Percentiles rank a stretch among this genome's conserved stretches.
phyloP scores from a whole-genome alignment of 1,284 basidiomycete species.

The Kwoniella shivajii region DNA sequence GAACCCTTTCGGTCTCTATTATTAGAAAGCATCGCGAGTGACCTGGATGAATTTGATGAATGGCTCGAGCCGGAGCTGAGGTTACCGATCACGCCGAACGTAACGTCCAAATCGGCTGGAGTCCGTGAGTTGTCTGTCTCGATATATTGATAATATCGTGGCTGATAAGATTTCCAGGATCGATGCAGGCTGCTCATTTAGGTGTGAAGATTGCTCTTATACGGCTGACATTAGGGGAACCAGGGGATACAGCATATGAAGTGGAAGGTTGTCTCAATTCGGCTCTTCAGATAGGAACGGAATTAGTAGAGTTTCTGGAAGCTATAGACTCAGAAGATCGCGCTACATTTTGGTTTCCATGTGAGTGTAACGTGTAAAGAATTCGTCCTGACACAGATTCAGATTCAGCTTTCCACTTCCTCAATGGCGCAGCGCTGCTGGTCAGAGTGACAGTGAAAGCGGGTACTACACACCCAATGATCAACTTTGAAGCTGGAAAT shows the following conservation, averaged over 20 bases:
- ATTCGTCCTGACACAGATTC: not conserved
- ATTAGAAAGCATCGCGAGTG: constrained; percentile 5
- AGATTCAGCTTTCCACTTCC: constrained; percentile 9
- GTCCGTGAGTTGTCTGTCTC: constrained; percentile 6
- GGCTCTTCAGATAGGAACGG: constrained; percentile 1
- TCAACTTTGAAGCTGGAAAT: constrained; percentile 2
- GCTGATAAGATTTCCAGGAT: not conserved
- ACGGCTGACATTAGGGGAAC: constrained; percentile 2
- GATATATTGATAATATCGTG: not conserved
- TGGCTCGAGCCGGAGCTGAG: constrained; percentile 1
- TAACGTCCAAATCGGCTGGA: constrained; percentile 3
- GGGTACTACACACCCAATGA: not conserved
- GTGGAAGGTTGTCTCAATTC: not conserved
- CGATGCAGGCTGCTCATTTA: constrained; percentile 4
- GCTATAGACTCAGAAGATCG: constrained; percentile 3
- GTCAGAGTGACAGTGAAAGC: constrained; percentile 6
- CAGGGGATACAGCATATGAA: not conserved
- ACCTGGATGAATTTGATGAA: constrained; percentile 3
- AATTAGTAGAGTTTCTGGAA: constrained; percentile 8
- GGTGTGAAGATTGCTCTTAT: constrained; percentile 7
- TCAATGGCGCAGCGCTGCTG: constrained; percentile 7
- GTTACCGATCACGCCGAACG: not conserved
- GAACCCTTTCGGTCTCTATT: not conserved
- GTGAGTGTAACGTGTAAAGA: not conserved
- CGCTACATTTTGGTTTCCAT: constrained; percentile 7